phyloP scores from a whole-genome alignment of 495 filamentous ascomycete genomes.

The Penicillium canariense region DNA sequence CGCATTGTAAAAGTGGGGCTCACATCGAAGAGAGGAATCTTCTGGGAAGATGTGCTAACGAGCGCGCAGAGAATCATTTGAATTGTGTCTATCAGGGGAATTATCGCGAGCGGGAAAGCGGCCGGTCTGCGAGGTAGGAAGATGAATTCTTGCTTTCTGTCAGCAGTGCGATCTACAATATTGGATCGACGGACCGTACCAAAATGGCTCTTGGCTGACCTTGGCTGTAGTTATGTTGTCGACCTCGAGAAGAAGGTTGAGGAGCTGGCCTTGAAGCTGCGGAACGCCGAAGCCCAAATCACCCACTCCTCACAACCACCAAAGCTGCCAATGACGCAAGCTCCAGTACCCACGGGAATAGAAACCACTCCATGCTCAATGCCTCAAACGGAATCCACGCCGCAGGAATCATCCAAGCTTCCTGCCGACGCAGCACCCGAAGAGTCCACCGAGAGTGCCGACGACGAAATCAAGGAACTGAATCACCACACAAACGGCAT shows the following conservation, averaged over 20 bases:
- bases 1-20: constrained; percentile 40
- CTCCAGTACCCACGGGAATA: constrained; percentile 6
- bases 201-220: not conserved
- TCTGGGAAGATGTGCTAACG: not conserved
- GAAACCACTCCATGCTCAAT: constrained; percentile 34
- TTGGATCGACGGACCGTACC: not conserved
- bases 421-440: constrained; percentile 19
- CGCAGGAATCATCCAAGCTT: constrained; percentile 16
- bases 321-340: constrained; percentile 4
- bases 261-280: constrained; percentile 32
- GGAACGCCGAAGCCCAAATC: constrained; percentile 22
- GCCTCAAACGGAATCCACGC: constrained; percentile 25
- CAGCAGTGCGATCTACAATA: not conserved
- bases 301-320: constrained; percentile 14
- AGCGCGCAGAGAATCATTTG: constrained; percentile 27
- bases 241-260: constrained; percentile 41
- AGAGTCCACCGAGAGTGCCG: constrained; percentile 28
- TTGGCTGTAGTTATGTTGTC: constrained; percentile 31
- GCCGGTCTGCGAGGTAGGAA: constrained; percentile 34
- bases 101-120: constrained; percentile 37
- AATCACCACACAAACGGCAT: constrained; percentile 43
- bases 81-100: constrained; percentile 38
- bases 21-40: not conserved
- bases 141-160: not conserved
- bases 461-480: constrained; percentile 36